A percentile compares a stretch with the other conserved stretches of the same genome.
These are phyloP conservation scores for Ogataea henricii DNA, from an alignment of 805 yeast species.

Conservation along the genomic window DNA sequence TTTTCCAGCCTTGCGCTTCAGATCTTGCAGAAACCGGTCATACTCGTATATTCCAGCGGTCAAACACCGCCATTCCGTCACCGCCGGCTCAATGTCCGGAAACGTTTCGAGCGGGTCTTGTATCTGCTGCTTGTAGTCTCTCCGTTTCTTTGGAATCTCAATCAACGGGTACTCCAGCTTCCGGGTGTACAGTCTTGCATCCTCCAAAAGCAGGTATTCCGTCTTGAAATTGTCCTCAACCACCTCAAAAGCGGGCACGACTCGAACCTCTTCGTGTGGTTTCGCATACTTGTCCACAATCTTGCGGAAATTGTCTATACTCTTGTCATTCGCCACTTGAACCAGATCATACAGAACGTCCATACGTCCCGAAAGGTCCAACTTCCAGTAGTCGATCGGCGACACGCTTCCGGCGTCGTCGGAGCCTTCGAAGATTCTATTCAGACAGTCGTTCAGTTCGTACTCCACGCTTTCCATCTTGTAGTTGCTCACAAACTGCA, in stretches of 20 bases:
- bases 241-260: constrained; percentile 24
- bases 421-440: constrained; percentile 8
- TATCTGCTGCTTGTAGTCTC: constrained; percentile 30
- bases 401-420: not conserved
- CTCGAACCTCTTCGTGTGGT: constrained; percentile 29
- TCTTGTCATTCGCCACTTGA: constrained; percentile 42
- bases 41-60: constrained; percentile 48
- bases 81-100: constrained; percentile 37
- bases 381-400: constrained; percentile 21
- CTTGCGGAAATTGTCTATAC: constrained; percentile 49
- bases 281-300: constrained; percentile 42
- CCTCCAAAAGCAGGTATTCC: constrained; percentile 47
- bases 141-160: constrained; percentile 38
- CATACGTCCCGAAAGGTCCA: constrained; percentile 49
- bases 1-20: constrained; percentile 36
- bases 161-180: constrained; percentile 34
- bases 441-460: constrained; percentile 31
- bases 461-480: constrained; percentile 31
- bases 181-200: constrained; percentile 51
- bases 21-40: constrained; percentile 36
- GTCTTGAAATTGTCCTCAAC: constrained; percentile 16
- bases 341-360: constrained; percentile 47
- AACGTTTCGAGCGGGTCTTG: constrained; percentile 22
- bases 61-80: constrained; percentile 40
- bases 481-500: constrained; percentile 42